Conservation (phyloP, 2,329 filamentous ascomycete genomes). For the Xylariomycetidae sp. region DNA sequence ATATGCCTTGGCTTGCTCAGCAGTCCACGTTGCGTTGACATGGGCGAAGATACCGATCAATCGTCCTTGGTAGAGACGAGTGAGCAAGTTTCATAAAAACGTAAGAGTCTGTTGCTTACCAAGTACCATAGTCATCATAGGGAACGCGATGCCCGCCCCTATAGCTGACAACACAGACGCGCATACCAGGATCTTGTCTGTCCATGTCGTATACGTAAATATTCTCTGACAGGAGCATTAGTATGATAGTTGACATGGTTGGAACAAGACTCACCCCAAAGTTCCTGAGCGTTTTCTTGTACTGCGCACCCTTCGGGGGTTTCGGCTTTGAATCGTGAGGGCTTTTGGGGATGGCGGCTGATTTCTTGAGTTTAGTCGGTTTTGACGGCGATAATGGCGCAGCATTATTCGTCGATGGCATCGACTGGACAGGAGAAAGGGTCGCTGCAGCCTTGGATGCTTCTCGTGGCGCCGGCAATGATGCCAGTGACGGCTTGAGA, state of each 20-base stretch:
- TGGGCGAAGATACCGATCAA: constrained; percentile 44
- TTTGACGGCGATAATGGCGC: too few species aligned
- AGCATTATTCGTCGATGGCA: constrained; percentile 10
- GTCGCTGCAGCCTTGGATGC: constrained; percentile 4
- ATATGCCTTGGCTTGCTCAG: constrained; percentile 16
- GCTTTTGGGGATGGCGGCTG: too few species aligned
- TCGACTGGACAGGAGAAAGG: constrained; percentile 17
- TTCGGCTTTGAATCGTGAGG: too few species aligned
- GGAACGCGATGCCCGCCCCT: constrained; percentile 24
- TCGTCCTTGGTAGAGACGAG: constrained; percentile 30
- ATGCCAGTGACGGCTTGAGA: constrained; percentile 17
- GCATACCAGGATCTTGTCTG: constrained; percentile 19
- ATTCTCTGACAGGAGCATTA: constrained; percentile 20
- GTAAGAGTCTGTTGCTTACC: too few species aligned
- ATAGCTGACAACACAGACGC: constrained; percentile 19
- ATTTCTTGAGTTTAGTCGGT: too few species aligned
- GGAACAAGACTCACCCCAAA: constrained; percentile 17
- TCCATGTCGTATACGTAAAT: constrained; percentile 24
- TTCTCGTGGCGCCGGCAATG: constrained; percentile 11
- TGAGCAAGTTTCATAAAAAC: too few species aligned
- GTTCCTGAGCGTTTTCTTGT: constrained; percentile 16
- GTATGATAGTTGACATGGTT: not conserved
- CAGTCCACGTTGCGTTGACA: constrained; percentile 12
- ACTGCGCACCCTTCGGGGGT: constrained; percentile 9
- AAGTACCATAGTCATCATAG: constrained; percentile 54